Percentiles rank a stretch among this genome's conserved stretches.
These are phyloP conservation scores for Penicillium sp. DNA, from an alignment of 2,329 filamentous ascomycete species.

Conservation along the genomic window DNA sequence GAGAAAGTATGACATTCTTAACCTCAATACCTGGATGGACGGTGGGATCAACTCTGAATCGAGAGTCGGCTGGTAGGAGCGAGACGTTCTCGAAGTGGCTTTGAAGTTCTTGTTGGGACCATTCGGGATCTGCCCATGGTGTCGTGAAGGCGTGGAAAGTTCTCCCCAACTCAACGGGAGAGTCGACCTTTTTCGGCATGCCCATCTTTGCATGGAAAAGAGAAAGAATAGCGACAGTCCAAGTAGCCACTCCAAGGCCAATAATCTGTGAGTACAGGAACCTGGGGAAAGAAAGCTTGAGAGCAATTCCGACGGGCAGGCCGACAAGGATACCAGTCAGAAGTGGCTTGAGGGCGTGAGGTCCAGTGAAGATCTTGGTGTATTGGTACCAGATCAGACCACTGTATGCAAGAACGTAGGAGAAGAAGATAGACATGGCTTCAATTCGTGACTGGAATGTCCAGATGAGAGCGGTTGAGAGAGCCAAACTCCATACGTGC, in stretches of 20 bases:
- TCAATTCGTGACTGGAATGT: slow-evolving; percentile 48
- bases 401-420: slow-evolving; percentile 54
- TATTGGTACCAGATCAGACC: slow-evolving; percentile 58
- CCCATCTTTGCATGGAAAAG: slow-evolving; percentile 53
- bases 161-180: slow-evolving; percentile 35
- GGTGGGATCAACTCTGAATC: slow-evolving; percentile 44
- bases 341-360: slow-evolving; percentile 52
- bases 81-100: slow-evolving; percentile 49
- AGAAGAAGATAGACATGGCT: slow-evolving; percentile 53
- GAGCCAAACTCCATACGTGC: slow-evolving; percentile 55
- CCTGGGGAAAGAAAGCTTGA: slow-evolving; percentile 42
- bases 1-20: slow-evolving; percentile 45
- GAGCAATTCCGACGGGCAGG: slow-evolving; percentile 49
- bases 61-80: slow-evolving; percentile 45
- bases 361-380: slow-evolving; percentile 56
- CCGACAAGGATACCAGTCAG: slow-evolving; percentile 50
- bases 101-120: slow-evolving; percentile 55
- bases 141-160: slow-evolving; percentile 50
- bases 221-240: slow-evolving; percentile 55
- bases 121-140: slow-evolving; percentile 47
- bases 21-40: slow-evolving; percentile 49
- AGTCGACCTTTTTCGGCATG: slow-evolving; percentile 46
- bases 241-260: slow-evolving; percentile 53
- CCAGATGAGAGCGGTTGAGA: slow-evolving; percentile 57
- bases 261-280: slow-evolving; percentile 53